phyloP scores from a whole-genome alignment of 1,284 basidiomycete species.

The Trichosporon coremiiforme region DNA sequence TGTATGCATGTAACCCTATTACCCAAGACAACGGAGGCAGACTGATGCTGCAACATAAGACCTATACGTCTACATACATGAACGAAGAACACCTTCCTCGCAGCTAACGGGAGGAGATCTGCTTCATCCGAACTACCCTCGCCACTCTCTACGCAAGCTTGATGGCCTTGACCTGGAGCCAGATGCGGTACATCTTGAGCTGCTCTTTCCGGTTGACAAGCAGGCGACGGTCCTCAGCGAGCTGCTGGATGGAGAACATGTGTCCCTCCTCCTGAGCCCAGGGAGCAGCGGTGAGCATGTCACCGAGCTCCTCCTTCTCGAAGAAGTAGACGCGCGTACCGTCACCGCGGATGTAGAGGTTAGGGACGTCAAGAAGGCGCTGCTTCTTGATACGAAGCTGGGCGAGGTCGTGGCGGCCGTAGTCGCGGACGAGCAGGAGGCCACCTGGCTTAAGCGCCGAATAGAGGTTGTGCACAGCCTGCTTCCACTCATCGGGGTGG shows the following conservation, averaged over 20 bases:
- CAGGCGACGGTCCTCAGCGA: slow-evolving; percentile 82
- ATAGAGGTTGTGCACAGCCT: slow-evolving; percentile 81
- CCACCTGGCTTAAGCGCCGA: slow-evolving; percentile 89
- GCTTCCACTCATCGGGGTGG: slow-evolving; percentile 88
- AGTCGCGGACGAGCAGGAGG: slow-evolving; percentile 83
- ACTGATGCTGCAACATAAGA: slow-evolving; percentile 5
- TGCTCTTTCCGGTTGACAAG: slow-evolving; percentile 88
- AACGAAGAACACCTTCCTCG: too few species aligned
- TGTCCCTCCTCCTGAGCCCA: slow-evolving; percentile 19
- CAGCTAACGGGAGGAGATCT: too few species aligned
- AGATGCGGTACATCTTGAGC: slow-evolving; percentile 92
- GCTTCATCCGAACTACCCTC: too few species aligned
- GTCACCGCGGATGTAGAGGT: slow-evolving; percentile 93
- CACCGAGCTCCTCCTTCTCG: slow-evolving; percentile 74
- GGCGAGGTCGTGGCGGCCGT: slow-evolving; percentile 90
- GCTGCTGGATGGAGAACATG: slow-evolving; percentile 70
- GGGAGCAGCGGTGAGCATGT: slow-evolving; percentile 70
- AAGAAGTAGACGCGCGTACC: slow-evolving; percentile 97
- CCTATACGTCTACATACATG: slow-evolving; percentile 2
- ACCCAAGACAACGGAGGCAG: slow-evolving; percentile 9
- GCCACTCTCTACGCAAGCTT: slow-evolving; percentile 55
- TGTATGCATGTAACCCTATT: slow-evolving; percentile 12
- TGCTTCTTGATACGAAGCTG: slow-evolving; percentile 90
- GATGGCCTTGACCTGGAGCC: slow-evolving; percentile 86
- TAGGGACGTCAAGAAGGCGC: slow-evolving; percentile 86